phyloP scores from a whole-genome alignment of 176 grass and related monocot species.

The Musa itinerans region DNA sequence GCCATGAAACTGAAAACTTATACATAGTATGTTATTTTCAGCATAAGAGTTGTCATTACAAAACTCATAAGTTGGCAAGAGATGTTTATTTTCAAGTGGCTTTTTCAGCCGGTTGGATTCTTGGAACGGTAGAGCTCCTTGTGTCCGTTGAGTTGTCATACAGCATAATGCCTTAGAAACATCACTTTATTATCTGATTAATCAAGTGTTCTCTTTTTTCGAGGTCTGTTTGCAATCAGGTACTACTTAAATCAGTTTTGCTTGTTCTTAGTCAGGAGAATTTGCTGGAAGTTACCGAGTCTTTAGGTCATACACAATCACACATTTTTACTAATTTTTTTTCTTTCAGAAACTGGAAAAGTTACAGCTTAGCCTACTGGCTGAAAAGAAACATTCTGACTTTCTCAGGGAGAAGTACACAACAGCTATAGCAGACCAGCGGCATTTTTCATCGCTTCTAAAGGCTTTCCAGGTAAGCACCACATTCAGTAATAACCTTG shows the following conservation, averaged over 20 bases:
- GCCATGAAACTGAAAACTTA: no score
- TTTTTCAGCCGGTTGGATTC: no score
- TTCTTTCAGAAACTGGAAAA: slow-evolving; percentile 14
- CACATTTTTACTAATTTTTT: neutral
- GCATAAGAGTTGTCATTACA: neutral
- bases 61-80: neutral
- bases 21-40: no score
- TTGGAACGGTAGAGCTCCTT: neutral
- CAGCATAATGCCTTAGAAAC: neutral
- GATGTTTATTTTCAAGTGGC: neutral
- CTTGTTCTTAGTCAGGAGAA: neutral
- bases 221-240: no score
- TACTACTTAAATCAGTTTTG: neutral
- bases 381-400: neutral
- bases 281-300: neutral
- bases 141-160: neutral
- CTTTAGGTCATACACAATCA: neutral
- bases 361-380: slow-evolving; percentile 7
- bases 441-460: slow-evolving; percentile 21
- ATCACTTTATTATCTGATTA: neutral
- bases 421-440: slow-evolving; percentile 17
- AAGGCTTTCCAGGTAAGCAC: slow-evolving; percentile 15
- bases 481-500: neutral
- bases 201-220: no score
- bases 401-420: slow-evolving; percentile 20